Base-by-base conservation (phyloP, 768 basidiomycete species). In the Lyophyllum semitale region DNA sequence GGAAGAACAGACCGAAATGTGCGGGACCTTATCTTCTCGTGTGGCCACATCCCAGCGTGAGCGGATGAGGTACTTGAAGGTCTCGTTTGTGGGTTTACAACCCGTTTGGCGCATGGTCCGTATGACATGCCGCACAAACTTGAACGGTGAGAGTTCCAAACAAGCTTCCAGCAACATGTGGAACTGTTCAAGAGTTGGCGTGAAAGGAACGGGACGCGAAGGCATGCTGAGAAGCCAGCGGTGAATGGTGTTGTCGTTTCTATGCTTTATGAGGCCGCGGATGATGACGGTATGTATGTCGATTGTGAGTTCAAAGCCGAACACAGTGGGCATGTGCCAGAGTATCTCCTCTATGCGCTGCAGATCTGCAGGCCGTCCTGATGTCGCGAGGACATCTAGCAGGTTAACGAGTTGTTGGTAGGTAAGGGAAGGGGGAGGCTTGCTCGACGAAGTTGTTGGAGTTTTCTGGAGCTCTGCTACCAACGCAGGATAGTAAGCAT, bases 161-260 rank as follows among this genome's bases (percentile, higher is more conserved):
- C 71, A 75, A 12, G 69, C 67, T 33, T 79, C 71, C 32, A 89
- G 69, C 57, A 85, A 77, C 9, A 76, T 55, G 57, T 87, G 80
- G 72, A 84, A 84, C 53, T 85, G 84, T 20, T 78, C 71, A 33
- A 78, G 67, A 22, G 78, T 76, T 0, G 85, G 84, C 4, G 64
- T 65, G 41, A 78, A 58, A 32, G 75, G 63, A 2, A 78, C 79
- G 3, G 83, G 74, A 47, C 78, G 78, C 23, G 68, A 68, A 13
- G 79, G 73, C 77, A 88, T 85, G n/a, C 71, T 71, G 41, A 60
- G 62, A 2, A 90, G 68, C 80, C 87, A 85, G 22, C 74, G 67
- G 25, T 76, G 63, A 35, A 81, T 76, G 12, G 78, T 73, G 45
- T 73, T 71, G 8, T 70, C 48, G 51, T 82, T 76, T 0, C 77